Evolutionary conservation across 1,139 yeast species (phyloP).

Genomic region (Geotrichum histeridarum): DNA sequence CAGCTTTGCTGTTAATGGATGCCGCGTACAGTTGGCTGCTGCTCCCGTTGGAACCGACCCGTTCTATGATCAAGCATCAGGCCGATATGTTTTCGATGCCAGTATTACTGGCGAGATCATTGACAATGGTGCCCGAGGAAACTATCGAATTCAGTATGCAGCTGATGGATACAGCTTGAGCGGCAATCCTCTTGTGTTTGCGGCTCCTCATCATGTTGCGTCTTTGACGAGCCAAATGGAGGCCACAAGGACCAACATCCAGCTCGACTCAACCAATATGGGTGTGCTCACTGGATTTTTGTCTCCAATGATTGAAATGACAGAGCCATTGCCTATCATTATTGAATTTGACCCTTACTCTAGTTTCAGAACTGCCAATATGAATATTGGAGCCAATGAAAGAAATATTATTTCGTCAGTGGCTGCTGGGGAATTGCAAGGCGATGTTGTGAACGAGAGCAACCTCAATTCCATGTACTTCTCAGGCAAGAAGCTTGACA

Average conservation of each 20-base stretch:
- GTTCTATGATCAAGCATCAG: slow-evolving; percentile 56
- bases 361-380: slow-evolving; percentile 29
- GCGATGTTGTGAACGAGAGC: slow-evolving; percentile 51
- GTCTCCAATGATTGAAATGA: slow-evolving; percentile 48
- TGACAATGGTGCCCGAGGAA: slow-evolving; percentile 40
- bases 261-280: slow-evolving; percentile 56
- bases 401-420: slow-evolving; percentile 5
- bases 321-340: slow-evolving; percentile 53
- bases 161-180: slow-evolving; percentile 52
- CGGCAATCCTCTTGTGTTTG: slow-evolving; percentile 55
- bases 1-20: slow-evolving; percentile 24
- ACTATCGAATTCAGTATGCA: slow-evolving; percentile 49
- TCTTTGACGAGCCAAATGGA: slow-evolving; percentile 41
- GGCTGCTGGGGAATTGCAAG: slow-evolving; percentile 30
- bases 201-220: slow-evolving; percentile 66
- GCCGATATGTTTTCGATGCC: slow-evolving; percentile 49
- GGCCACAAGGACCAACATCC: slow-evolving; percentile 43
- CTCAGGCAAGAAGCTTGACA: slow-evolving; percentile 67
- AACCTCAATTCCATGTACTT: slow-evolving; percentile 53
- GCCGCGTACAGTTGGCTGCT: slow-evolving; percentile 42
- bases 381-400: slow-evolving; percentile 1
- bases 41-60: slow-evolving; percentile 42
- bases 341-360: slow-evolving; percentile 44
- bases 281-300: slow-evolving; percentile 58
- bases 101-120: slow-evolving; percentile 39